phyloP scores from a whole-genome alignment of 1,284 basidiomycete species.

The Xerocomus cyaneibrunnescens region DNA sequence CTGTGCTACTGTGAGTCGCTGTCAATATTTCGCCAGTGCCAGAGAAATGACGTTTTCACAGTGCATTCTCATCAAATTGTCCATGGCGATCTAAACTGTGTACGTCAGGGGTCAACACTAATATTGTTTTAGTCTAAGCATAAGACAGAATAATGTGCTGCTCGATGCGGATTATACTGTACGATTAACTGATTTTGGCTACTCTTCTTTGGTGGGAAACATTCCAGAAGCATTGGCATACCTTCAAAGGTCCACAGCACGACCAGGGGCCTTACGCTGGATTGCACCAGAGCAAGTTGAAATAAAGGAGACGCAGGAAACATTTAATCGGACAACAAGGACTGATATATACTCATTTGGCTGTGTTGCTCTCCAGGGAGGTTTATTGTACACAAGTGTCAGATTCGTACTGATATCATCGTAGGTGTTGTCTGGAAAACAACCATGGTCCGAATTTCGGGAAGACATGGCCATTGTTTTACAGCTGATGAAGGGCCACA shows the following conservation, averaged over 20 bases:
- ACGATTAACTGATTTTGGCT: not conserved
- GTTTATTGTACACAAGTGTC: not conserved
- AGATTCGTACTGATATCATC: not conserved
- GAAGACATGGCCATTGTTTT: not conserved
- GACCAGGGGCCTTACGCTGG: no score
- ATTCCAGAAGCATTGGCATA: no score
- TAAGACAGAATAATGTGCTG: not conserved
- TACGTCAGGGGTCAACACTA: not conserved
- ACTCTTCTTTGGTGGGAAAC: not conserved
- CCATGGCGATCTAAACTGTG: not conserved
- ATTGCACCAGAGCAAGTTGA: no score
- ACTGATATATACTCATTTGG: constrained; percentile 1
- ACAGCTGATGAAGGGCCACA: not conserved
- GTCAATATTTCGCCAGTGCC: not conserved
- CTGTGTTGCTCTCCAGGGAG: not conserved
- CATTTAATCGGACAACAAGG: not conserved
- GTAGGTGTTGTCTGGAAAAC: not conserved
- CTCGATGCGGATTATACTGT: not conserved
- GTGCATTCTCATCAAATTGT: not conserved
- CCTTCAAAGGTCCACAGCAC: no score
- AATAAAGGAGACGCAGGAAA: no score
- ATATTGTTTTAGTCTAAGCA: not conserved
- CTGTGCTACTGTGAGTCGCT: not conserved
- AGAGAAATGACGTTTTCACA: not conserved
- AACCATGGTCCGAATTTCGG: not conserved